Base-by-base conservation (phyloP, 129 eudicot species). In the Escallonia rubra region DNA sequence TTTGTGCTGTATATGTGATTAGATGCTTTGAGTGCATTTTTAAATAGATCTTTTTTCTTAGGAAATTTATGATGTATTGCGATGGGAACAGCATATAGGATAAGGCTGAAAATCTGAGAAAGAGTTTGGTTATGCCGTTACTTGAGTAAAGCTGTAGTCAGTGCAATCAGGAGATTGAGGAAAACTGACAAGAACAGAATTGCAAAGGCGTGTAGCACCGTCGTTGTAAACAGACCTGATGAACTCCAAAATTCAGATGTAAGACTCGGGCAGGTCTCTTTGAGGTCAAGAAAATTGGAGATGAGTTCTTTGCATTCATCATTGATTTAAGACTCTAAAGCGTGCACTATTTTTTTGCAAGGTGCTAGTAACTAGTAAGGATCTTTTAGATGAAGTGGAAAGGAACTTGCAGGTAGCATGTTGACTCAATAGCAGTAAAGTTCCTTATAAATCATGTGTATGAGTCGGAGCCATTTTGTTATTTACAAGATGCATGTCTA, bases 401-500 rank as follows among this genome's bases (percentile, higher is more conserved):
- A 65, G 89, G 41, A 84, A 84, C 65, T 63, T 80, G 71, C 89
- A 84, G 89, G 89, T 84, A 76, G 3, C 77, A 73, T 55, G 11
- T 65, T 49, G 10, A 12, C 69, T n/a, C 15, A 38, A 4, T 40
- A 12, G 4, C 56, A 13, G 45, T 12, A 23, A 23, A 10, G 3
- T 73, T 53, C 50, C 11, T 5, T 66, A 39, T 41, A 15, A 23
- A 52, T 44, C 4, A 38, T 15, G 57, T 53, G 38, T 51, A 16
- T 51, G 16, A 9, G 7, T 43, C 48, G 64, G 44, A 74, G 39
- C 44, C 51, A 42, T 45, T 56, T 60, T 59, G 34, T 23, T 23
- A 15, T 70, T 72, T 48, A 46, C 81, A 91, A 96, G 97, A 91
- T 66, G 97, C 97, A 85, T 91, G 97, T 83, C 87, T 46, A 96